Evolutionary conservation across 2,329 filamentous ascomycete genomes (phyloP), one percentile per base, ranked within the genome.

Genomic region (Pezicula neosporulosa): DNA sequence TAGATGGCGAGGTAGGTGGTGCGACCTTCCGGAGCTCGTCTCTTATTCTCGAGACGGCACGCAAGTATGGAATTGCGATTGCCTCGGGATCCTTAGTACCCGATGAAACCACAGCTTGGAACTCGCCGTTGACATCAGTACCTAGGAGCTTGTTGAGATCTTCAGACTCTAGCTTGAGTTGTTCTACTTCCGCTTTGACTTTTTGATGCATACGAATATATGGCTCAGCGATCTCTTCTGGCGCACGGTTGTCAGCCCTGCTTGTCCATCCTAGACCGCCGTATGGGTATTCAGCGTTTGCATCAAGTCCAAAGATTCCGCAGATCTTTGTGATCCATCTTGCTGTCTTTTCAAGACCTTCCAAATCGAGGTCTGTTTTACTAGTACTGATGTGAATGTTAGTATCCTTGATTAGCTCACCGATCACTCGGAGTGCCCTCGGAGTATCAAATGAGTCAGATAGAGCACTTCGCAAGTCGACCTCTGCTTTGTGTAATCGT

Each of bases 391-490:
- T 70, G 59, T 77, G 73, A 48, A 78, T 73, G 69, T 96, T 96
- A 64, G 87, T 87, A 39, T 87, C 82, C 44, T 85, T 87, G 55
- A 97, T 86, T 21, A 97, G 73, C 50, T 89, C 83, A 2, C 85
- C 82, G 44, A 97, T 86, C n/a, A 83, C 73, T 45, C 81, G 80
- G 87, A 97, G 90, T 5, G 86, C 90, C 47, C 77, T 74, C 1
- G 89, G 84, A 0, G 92, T 97, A 69, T 97, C 87, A 67, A 97
- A 96, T 0, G 91, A 96, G 70, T 96, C 90, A 60, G 79, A 78
- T 15, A 97, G 76, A 2, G 87, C 86, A 1, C 68, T 64, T 33
- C 81, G 69, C 28, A 81, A 66, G 21, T 82, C 80, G 38, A 70
- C 70, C 68, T 83, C 76, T 9, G 80, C 78, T 52, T 81, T 75